Percentiles rank a stretch among this genome's conserved stretches.
Conservation (phyloP, 371 early-diverging fungal species). For the Batkoa obscura region DNA sequence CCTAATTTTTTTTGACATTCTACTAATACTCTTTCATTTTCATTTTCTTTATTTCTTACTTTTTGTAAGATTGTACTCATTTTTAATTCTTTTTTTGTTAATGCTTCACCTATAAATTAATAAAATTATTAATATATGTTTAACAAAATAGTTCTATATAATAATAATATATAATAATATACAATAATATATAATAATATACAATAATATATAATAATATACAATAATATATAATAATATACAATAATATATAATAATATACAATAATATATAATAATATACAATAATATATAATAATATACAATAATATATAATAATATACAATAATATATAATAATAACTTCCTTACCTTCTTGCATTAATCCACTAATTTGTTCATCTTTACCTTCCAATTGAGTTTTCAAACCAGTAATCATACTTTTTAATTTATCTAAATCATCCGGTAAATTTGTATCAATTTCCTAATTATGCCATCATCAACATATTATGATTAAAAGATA, state of each 20-base stretch:
- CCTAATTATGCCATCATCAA: not conserved
- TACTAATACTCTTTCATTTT: slow-evolving; percentile 29
- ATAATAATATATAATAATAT: not conserved
- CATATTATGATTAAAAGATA: too few species aligned
- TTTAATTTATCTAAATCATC: not conserved
- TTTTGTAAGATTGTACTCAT: slow-evolving; percentile 49
- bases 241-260: too few species aligned
- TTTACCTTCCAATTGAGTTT: slow-evolving; percentile 26
- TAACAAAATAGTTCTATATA: slow-evolving; percentile 1
- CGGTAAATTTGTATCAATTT: not conserved
- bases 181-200: too few species aligned
- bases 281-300: too few species aligned
- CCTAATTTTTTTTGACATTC: slow-evolving; percentile 44
- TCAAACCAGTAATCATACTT: slow-evolving; percentile 8
- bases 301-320: too few species aligned
- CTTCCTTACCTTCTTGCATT: slow-evolving; percentile 32
- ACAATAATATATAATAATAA: too few species aligned
- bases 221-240: too few species aligned
- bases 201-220: too few species aligned
- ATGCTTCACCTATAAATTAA: slow-evolving; percentile 33
- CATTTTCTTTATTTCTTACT: slow-evolving; percentile 38
- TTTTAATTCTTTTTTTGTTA: slow-evolving; percentile 61
- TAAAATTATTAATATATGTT: not conserved
- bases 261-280: too few species aligned
- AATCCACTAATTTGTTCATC: slow-evolving; percentile 40